Base-by-base conservation (phyloP, 345 rosid species). In the Excoecaria cochinchinensis region DNA sequence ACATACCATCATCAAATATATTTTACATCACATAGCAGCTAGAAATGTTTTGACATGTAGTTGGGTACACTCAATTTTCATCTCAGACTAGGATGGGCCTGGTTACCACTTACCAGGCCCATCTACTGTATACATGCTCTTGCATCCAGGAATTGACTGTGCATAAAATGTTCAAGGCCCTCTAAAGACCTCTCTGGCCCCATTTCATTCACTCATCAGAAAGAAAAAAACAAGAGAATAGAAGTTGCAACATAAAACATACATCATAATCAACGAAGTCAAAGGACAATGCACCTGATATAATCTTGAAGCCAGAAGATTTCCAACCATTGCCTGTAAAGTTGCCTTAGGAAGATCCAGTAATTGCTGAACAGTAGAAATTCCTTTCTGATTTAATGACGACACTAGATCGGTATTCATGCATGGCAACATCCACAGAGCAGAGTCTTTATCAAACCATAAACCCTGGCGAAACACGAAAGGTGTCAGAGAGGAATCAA, bases 391-490 rank as follows among this genome's bases (percentile, higher is more conserved):
- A 48, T 84, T 77, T 51, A 92, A 88, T 39, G 74, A 75, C 51
- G 76, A 78, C 19, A 77, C 82, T 55, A 91, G 90, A 78, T 91
- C 92, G 62, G 80, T 76, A 77, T 84, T 89, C 98, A 95, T 92
- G 90, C 94, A 90, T 58, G 95, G 94, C 84, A 95, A 73, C 97
- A 92, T 91, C 97, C 94, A 86, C 73, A 95, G 76, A 17, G 91
- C 71, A 59, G 95, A 91, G 86, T 86, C 91, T 64, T 85, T 77
- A 70, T 88, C 98, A 58, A 83, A 92, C 99, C 99, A 92, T 81
- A 88, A 81, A 79, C 99, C 99, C 99, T 95, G 76, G 38, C 6
- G 38, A 67, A 53, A 56, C 36, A 48, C 16, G 19, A 39, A 11
- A 65, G 4, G 2, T 31, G 36, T 56, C 9, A 67, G 61, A 66